Evolutionary conservation across 2,329 filamentous ascomycete genomes (phyloP).

Genomic region (Karstenula rhodostoma): DNA sequence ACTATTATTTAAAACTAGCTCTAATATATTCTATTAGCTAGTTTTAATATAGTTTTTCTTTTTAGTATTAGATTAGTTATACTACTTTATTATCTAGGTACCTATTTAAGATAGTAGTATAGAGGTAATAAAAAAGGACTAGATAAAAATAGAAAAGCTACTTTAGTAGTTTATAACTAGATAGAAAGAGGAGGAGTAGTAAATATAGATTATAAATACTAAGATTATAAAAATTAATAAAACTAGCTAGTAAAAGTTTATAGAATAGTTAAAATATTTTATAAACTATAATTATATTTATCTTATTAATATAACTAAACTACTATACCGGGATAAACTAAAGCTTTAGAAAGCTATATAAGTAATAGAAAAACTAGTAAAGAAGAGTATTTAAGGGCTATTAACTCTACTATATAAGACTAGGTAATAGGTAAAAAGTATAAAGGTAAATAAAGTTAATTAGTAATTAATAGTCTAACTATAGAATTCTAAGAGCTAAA

Average conservation of each 20-base stretch:
- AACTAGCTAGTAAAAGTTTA: slow-evolving; percentile 2
- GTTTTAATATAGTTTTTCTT: background rate
- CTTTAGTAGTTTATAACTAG: background rate
- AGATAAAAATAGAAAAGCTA: background rate
- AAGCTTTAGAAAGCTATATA: background rate
- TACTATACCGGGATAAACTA: background rate
- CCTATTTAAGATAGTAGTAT: background rate
- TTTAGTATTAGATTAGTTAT: background rate
- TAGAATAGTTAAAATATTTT: slow-evolving; percentile 8
- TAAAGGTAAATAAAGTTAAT: background rate
- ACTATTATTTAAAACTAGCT: background rate
- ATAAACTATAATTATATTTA: slow-evolving; percentile 4
- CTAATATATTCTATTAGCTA: background rate
- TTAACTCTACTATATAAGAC: background rate
- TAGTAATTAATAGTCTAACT: slow-evolving; percentile 11
- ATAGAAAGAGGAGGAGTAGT: slow-evolving; percentile 1
- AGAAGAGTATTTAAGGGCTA: background rate
- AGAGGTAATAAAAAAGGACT: too few species aligned
- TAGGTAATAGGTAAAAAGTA: background rate
- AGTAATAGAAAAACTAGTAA: background rate
- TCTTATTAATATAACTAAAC: background rate
- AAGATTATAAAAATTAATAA: slow-evolving; percentile 1
- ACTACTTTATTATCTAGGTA: background rate
- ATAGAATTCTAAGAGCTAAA: slow-evolving; percentile 27
- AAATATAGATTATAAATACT: slow-evolving; percentile 1